Percentiles rank a stretch among this genome's conserved stretches.
phyloP scores from a whole-genome alignment of 805 yeast genomes.

The Lachancea waltii region DNA sequence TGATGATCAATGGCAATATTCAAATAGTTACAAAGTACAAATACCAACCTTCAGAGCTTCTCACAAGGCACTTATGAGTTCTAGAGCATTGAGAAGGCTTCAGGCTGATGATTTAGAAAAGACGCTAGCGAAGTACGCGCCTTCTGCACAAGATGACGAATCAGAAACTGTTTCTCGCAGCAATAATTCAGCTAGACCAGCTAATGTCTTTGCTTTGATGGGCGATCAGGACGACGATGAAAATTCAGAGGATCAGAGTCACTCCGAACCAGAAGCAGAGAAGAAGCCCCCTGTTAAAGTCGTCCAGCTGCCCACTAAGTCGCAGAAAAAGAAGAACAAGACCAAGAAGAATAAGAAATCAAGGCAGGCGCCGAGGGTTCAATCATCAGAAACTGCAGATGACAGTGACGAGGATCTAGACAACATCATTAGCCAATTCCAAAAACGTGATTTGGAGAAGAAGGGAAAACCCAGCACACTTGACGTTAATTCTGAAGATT shows the following conservation, averaged over 20 bases:
- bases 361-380: slow-evolving; percentile 18
- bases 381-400: slow-evolving; percentile 14
- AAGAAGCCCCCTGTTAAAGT: not conserved
- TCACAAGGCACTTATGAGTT: no score
- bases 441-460: slow-evolving; percentile 19
- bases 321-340: slow-evolving; percentile 25
- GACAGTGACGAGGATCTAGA: slow-evolving; percentile 54
- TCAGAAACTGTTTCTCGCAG: slow-evolving; percentile 6
- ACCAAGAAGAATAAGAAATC: slow-evolving; percentile 27
- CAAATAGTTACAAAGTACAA: no score
- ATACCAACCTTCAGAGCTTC: no score
- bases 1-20: no score
- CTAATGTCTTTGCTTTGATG: slow-evolving; percentile 26
- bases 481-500: slow-evolving; percentile 17
- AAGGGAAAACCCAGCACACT: not conserved
- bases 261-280: slow-evolving; percentile 1
- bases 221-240: slow-evolving; percentile 17
- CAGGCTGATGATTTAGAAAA: slow-evolving; percentile 23
- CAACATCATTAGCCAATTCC: slow-evolving; percentile 42
- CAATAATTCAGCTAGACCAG: slow-evolving; percentile 2
- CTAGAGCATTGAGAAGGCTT: slow-evolving; percentile 32
- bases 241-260: slow-evolving; percentile 8
- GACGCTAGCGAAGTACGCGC: slow-evolving; percentile 6
- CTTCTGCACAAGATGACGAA: not conserved
- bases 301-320: slow-evolving; percentile 17